Base-by-base conservation (phyloP, 805 yeast genomes). In the Candida patagonica region DNA sequence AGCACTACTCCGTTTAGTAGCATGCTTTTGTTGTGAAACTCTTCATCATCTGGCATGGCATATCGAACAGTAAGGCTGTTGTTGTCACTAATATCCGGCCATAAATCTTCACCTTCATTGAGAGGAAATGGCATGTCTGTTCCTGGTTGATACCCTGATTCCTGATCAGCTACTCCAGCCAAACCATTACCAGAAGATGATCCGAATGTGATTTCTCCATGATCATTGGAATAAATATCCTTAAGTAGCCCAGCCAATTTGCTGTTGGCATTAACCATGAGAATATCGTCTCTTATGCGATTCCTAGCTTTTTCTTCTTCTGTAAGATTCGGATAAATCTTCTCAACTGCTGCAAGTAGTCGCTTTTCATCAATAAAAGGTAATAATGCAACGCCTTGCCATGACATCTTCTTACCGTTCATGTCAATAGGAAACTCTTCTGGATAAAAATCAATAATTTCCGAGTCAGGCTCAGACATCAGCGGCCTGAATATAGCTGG, bases 321-420 rank as follows among this genome's bases (percentile, higher is more conserved):
- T 0, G 85, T 71, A 35, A 88, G 65, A 27, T 65, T 59, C 2
- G 69, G 62, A 54, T 88, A 88, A 45, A 80, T 75, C 1, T 62
- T 72, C 39, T 73, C 68, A 2, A 87, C 94, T 3, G 76, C 78
- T 13, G 67, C 63, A 39, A 88, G 59, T 32, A 88, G 65, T 50
- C 94, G 66, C n/a, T 60, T 60, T 52, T 85, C 95, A 52, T 88
- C 95, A 50, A 88, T 89, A 50, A 88, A 88, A 0, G 97, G 96
- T 41, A 88, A 63, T 30, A 88, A 62, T 1, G 94, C 88, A 52
- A 88, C 81, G 40, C 95, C 96, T 57, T 86, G 94, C 97, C 97
- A 88, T 37, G 89, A 70, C 85, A 82, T 81, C 49, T 83, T 86
- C 50, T 85, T 84, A 22, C 97, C 97, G 56, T 88, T 87, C 95